Evolutionary conservation across 2,329 filamentous ascomycete genomes (phyloP).

Genomic region (Paracoccidioides brasiliensis): DNA sequence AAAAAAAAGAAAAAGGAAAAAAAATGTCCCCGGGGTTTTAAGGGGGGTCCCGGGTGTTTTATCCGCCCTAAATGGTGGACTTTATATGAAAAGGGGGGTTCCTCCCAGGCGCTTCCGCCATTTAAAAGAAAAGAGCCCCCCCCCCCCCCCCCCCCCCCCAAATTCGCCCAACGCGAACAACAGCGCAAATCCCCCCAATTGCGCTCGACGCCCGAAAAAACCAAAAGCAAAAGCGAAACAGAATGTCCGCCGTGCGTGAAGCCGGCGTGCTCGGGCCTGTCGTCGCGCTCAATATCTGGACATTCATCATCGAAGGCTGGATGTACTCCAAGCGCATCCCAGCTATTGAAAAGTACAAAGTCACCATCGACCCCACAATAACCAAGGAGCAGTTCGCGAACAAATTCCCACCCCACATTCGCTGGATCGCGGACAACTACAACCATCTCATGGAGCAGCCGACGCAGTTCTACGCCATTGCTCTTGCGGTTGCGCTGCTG

Average conservation of each 20-base stretch:
- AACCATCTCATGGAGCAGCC: conserved; percentile 35
- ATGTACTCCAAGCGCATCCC: conserved; percentile 30
- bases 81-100: too few relatives aligned
- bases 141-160: too few relatives aligned
- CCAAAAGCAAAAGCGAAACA: neutral
- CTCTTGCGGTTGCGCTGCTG: conserved; percentile 23
- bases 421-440: conserved; percentile 32
- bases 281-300: conserved; percentile 28
- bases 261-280: conserved; percentile 19
- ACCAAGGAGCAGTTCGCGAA: conserved; percentile 17
- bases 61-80: too few relatives aligned
- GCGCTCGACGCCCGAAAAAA: neutral
- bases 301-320: conserved; percentile 30
- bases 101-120: too few relatives aligned
- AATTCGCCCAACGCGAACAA: neutral
- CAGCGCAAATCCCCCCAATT: neutral
- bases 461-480: conserved; percentile 33
- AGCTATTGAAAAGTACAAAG: conserved; percentile 21
- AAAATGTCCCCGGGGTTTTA: too few relatives aligned
- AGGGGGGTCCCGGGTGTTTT: too few relatives aligned
- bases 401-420: conserved; percentile 16
- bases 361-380: conserved; percentile 10
- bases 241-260: neutral
- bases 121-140: too few relatives aligned
- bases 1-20: too few relatives aligned